phyloP scores from a whole-genome alignment of 192 early-diverging fungal genomes.

The Obelidium mucronatum region DNA sequence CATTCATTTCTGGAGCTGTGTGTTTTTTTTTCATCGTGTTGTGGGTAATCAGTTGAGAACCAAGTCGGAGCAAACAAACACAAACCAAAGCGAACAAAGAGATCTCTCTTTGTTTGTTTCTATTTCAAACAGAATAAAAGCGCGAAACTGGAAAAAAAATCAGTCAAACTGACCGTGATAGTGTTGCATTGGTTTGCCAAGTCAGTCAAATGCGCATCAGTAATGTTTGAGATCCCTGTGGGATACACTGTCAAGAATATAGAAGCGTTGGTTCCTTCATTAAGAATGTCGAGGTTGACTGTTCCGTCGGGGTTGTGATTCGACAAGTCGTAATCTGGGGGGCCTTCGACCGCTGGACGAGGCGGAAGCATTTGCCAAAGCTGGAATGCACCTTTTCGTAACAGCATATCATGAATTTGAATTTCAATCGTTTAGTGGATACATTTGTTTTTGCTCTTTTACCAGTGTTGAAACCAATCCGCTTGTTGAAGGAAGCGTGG shows the following conservation, averaged over 20 bases:
- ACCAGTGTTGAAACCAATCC: no score
- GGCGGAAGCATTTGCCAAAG: constrained; percentile 21
- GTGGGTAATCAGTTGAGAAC: no score
- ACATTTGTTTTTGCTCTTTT: no score
- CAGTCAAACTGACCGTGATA: constrained; percentile 7
- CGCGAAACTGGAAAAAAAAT: not conserved
- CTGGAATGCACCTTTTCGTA: constrained; percentile 26
- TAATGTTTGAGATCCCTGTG: not conserved
- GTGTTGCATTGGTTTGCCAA: constrained; percentile 26
- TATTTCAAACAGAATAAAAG: no score
- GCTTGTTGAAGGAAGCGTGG: no score
- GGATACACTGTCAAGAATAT: constrained; percentile 39
- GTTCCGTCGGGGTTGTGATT: constrained; percentile 23
- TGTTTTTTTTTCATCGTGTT: no score
- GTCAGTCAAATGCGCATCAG: constrained; percentile 4
- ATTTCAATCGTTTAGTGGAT: no score
- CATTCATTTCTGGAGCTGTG: constrained; percentile 54
- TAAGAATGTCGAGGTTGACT: constrained; percentile 8
- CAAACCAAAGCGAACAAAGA: constrained; percentile 40
- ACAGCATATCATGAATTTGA: no score
- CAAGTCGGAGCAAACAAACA: no score
- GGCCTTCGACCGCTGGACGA: not conserved
- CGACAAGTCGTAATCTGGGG: not conserved
- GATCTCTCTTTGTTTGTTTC: constrained; percentile 6
- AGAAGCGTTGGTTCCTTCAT: constrained; percentile 33